Conservation (phyloP, 2,329 filamentous ascomycete genomes). For the Paecilomyces sp. region DNA sequence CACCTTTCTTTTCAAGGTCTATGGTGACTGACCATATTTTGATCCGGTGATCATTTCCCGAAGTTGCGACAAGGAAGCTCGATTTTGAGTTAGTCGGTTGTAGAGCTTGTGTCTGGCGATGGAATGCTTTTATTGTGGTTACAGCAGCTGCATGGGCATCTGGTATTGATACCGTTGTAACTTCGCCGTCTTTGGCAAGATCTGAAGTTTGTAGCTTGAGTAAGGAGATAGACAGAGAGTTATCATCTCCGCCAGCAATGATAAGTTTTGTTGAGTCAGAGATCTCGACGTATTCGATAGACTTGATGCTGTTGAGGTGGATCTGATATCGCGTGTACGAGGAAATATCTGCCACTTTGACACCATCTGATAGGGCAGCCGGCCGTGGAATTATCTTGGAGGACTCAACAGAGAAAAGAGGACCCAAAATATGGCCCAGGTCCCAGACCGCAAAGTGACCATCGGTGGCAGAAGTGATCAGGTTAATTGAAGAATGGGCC, state of each 20-base stretch:
- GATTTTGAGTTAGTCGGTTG: slow-evolving; percentile 2
- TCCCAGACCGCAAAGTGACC: slow-evolving; percentile 64
- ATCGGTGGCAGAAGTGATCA: slow-evolving; percentile 70
- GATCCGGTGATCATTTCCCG: slow-evolving; percentile 41
- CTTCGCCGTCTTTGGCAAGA: slow-evolving; percentile 7
- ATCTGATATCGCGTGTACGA: slow-evolving; percentile 42
- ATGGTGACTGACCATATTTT: slow-evolving; percentile 35
- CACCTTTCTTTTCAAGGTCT: slow-evolving; percentile 11
- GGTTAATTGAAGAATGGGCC: slow-evolving; percentile 34
- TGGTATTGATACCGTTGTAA: slow-evolving; percentile 28
- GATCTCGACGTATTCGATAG: slow-evolving; percentile 28
- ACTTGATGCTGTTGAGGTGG: slow-evolving; percentile 78
- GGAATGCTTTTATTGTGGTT: slow-evolving; percentile 30
- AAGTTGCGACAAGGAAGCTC: slow-evolving; percentile 25
- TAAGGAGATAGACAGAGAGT: slow-evolving; percentile 59
- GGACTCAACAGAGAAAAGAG: slow-evolving; percentile 18
- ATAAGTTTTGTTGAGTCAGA: slow-evolving; percentile 42
- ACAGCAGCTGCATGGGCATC: slow-evolving; percentile 40
- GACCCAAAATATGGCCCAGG: slow-evolving; percentile 21
- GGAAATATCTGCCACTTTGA: slow-evolving; percentile 12
- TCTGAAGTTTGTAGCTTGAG: slow-evolving; percentile 16
- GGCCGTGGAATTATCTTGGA: slow-evolving; percentile 12
- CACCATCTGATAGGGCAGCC: slow-evolving; percentile 14
- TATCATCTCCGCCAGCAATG: slow-evolving; percentile 81
- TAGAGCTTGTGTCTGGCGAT: slow-evolving; percentile 1